Evolutionary conservation across 2,329 filamentous ascomycete genomes (phyloP).

Genomic region (Pseudocercospora crystallina): DNA sequence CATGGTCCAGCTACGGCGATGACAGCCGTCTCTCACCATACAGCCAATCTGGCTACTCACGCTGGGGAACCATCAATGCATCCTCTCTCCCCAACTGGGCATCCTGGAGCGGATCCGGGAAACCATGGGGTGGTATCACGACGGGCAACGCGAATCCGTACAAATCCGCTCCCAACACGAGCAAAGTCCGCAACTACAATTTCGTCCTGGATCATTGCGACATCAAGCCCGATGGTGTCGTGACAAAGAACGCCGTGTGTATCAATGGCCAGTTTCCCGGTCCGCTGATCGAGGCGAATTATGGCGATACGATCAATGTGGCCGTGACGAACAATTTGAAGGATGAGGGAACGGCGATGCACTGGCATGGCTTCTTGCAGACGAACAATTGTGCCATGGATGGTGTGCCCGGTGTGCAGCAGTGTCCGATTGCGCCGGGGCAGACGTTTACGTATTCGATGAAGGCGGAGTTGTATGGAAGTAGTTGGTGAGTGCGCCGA

Average conservation of each 20-base stretch:
- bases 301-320: conserved; percentile 34
- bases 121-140: not conserved
- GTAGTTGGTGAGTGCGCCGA: conserved; percentile 5
- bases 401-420: conserved; percentile 23
- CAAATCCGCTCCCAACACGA: not conserved
- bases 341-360: conserved; percentile 39
- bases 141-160: not conserved
- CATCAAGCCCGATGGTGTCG: conserved; percentile 1
- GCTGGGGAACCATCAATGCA: not conserved
- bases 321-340: conserved; percentile 40
- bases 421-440: conserved; percentile 29
- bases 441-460: conserved; percentile 33
- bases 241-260: not conserved
- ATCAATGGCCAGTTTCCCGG: conserved; percentile 64
- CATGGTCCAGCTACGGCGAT: not conserved
- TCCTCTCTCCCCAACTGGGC: too few species aligned
- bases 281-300: conserved; percentile 30
- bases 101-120: not conserved
- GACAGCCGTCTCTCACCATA: not conserved
- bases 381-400: conserved; percentile 38
- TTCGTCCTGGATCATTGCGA: not conserved
- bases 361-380: conserved; percentile 44
- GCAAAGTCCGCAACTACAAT: not conserved
- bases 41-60: not conserved
- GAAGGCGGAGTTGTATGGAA: conserved; percentile 33